Conservation (phyloP, 352 stramenopile species). For the Phytophthora megakarya region DNA sequence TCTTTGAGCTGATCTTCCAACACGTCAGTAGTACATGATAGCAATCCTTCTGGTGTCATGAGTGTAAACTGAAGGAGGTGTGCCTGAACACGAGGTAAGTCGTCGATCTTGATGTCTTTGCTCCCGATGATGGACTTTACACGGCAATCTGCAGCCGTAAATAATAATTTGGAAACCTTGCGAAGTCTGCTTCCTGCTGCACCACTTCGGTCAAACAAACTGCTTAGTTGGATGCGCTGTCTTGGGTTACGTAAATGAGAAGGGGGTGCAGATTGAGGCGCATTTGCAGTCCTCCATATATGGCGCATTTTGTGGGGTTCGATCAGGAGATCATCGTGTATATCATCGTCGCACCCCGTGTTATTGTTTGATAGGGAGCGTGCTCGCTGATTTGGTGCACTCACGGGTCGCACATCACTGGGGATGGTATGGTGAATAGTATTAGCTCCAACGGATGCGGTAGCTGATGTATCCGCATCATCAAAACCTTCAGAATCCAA, state of each 20-base stretch:
- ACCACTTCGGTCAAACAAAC: slow-evolving; percentile 41
- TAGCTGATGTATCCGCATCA: neutral
- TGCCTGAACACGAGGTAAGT: slow-evolving; percentile 27
- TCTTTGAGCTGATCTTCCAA: slow-evolving; percentile 78
- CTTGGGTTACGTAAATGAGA: slow-evolving; percentile 2
- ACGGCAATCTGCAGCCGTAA: slow-evolving; percentile 55
- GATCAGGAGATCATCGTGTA: slow-evolving; percentile 3
- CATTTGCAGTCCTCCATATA: slow-evolving; percentile 20
- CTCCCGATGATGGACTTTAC: slow-evolving; percentile 71
- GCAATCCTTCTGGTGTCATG: slow-evolving; percentile 43
- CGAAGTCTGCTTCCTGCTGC: slow-evolving; percentile 39
- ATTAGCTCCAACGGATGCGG: neutral
- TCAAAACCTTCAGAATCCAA: slow-evolving; percentile 8
- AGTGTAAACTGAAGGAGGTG: slow-evolving; percentile 48
- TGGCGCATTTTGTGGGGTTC: slow-evolving; percentile 5
- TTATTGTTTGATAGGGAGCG: slow-evolving; percentile 6
- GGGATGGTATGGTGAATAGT: neutral
- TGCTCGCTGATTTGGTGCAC: slow-evolving; percentile 4
- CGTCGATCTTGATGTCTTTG: slow-evolving; percentile 50
- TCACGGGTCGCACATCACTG: slow-evolving; percentile 18
- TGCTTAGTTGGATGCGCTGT: slow-evolving; percentile 25
- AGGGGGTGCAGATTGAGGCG: slow-evolving; percentile 42
- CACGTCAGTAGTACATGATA: slow-evolving; percentile 49
- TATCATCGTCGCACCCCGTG: slow-evolving; percentile 3
- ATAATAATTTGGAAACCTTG: slow-evolving; percentile 63